Evolutionary conservation across 768 basidiomycete genomes (phyloP), one percentile per base, ranked within the genome.

Genomic region (Rhodocollybia butyracea): DNA sequence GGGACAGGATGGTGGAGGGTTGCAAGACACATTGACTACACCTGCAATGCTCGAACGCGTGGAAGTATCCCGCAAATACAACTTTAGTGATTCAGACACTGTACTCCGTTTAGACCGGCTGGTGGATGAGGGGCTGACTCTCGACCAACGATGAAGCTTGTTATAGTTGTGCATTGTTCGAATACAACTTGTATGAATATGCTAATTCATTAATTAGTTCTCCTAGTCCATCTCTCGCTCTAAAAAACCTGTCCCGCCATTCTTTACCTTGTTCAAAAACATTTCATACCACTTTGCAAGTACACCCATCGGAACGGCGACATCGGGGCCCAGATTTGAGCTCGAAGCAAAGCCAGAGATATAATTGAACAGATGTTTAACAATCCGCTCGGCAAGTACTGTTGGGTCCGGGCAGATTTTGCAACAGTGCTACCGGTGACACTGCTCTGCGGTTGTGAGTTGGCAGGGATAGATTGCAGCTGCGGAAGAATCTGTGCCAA

Each of bases 331-430:
- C 22, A 84, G 58, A 5, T 64, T 63, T 1, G 71, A 70, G 4
- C 75, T 72, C 17, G 77, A 74, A 3, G 73, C 73, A 61, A 91
- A 92, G 1, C 88, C 80, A 6, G 85, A 81, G 5, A 91, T 59
- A 59, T 89, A 91, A 61, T 89, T 89, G 66, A 91, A 78, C 54
- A 92, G 70, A 64, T 93, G 82, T 59, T 84, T 87, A 22, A 86
- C 84, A 54, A 89, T 79, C 41, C 79, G 76, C 68, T 89, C 87
- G 2, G 87, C 87, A 22, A 91, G 70, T 8, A 77, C 50, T 12
- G 76, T 76, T 17, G 86, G 77, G 61, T 86, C 82, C 30, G 66
- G 64, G 67, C 22, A 50, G 71, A 45, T 34, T 17, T 21, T 3
- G 22, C 22, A 5, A 50, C 12, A 6, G 48, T 15, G 5, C 8